Conservation (phyloP, 2,329 filamentous ascomycete genomes). For the Lachnellula arida region DNA sequence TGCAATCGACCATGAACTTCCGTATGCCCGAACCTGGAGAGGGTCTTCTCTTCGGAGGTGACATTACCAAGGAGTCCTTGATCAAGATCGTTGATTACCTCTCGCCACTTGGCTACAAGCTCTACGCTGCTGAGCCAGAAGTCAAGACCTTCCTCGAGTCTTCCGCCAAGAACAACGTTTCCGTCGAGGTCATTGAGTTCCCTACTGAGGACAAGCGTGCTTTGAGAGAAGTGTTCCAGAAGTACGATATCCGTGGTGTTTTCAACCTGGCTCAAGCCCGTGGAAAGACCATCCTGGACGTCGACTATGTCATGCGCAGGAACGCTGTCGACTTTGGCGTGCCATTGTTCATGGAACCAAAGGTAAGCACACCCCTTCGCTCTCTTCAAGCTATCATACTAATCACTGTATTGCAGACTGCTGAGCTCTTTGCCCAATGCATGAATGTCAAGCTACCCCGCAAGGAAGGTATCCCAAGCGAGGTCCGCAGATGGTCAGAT, state of each 20-base stretch:
- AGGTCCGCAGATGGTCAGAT: conserved; percentile 92
- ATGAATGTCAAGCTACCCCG: conserved; percentile 95
- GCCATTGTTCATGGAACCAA: conserved; percentile 96
- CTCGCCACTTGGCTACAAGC: conserved; percentile 85
- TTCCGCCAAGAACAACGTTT: conserved; percentile 59
- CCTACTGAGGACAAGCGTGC: conserved; percentile 94
- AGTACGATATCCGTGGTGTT: conserved; percentile 91
- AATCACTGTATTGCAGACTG: conserved; percentile 60
- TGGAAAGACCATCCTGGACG: conserved; percentile 79
- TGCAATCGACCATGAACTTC: conserved; percentile 99
- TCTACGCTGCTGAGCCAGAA: conserved; percentile 76
- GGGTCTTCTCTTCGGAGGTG: conserved; percentile 90
- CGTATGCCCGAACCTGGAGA: conserved; percentile 90
- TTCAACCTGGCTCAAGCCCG: conserved; percentile 89
- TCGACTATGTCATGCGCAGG: conserved; percentile 97
- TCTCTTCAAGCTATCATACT: conserved; percentile 5
- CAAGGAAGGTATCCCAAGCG: conserved; percentile 78
- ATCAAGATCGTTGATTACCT: conserved; percentile 81
- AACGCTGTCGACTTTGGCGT: conserved; percentile 99
- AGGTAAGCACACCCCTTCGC: conserved; percentile 54
- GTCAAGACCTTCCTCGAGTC: conserved; percentile 83
- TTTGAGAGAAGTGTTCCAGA: conserved; percentile 90
- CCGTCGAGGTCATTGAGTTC: conserved; percentile 91
- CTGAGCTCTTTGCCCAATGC: conserved; percentile 91
- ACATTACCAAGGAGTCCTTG: conserved; percentile 65